Evolutionary conservation across 805 yeast genomes (phyloP), one percentile per base, ranked within the genome.

Genomic region (Nakazawaea holstii): DNA sequence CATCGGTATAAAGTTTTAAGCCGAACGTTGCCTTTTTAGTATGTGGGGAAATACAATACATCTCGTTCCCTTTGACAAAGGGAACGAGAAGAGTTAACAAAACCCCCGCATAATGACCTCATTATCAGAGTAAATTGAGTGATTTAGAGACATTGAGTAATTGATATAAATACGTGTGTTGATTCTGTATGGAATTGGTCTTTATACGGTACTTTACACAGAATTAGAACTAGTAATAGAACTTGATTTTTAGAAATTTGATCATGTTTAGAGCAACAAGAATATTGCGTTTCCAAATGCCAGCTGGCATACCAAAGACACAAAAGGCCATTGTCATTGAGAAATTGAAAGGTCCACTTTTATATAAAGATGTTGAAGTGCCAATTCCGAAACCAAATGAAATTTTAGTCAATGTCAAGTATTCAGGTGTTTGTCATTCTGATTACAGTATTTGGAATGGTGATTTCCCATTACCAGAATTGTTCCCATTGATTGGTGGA

Each of bases 401-500:
- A 69, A 74, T 88, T 55, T 76, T 89, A 64, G 74, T 89, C 69
- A 81, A 89, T 66, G 82, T 89, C 67, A 81, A 80, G 70, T 88
- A 82, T 76, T 80, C 95, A 28, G 96, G 96, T 69, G 95, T 88
- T 49, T 88, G 96, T 70, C 96, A 90, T 75, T 87, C 96, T 35
- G 96, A 88, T 64, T 77, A 89, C 65, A 96, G 89, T 73, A 95
- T 94, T 48, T 87, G 94, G 91, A 80, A 85, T 64, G 95, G 95
- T 61, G 96, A 89, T 71, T 88, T 95, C 95, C 94, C 95, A 44
- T 72, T 84, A 65, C 78, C 70, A 53, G 78, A 84, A 54, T 82
- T 82, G 63, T 72, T 83, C 51, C 92, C 94, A 26, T 70, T 85
- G 57, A 90, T 86, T 42, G 94, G 94, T 53, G 95, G 95, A 57